phyloP scores from a whole-genome alignment of 768 basidiomycete species.

The Tylopilus balloui region DNA sequence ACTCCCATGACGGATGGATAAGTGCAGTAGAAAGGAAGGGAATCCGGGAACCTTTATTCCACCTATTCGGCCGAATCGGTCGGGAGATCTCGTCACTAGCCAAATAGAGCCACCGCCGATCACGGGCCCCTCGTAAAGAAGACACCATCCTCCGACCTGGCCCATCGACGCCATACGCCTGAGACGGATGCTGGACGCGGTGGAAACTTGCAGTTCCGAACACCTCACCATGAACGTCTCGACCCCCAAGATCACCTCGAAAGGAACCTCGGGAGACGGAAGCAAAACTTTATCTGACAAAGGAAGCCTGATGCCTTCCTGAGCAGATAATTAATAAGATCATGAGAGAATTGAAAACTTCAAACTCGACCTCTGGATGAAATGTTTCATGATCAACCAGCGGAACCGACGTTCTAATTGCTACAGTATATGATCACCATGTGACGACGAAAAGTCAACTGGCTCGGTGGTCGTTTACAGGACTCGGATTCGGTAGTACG shows the following conservation, averaged over 20 bases:
- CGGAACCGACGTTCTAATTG: background rate
- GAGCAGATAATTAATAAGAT: background rate
- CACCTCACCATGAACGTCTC: background rate
- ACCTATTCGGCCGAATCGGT: constrained; percentile 13
- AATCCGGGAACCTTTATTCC: background rate
- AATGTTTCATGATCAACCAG: background rate
- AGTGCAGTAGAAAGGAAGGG: constrained; percentile 3
- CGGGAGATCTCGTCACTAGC: constrained; percentile 11
- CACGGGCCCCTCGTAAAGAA: constrained; percentile 18
- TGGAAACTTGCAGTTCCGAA: no score
- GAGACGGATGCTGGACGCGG: no score
- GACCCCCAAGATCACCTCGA: background rate
- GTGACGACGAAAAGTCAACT: no score
- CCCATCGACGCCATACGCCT: no score
- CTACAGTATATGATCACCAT: no score
- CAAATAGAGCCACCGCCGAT: constrained; percentile 18
- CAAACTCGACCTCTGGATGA: no score
- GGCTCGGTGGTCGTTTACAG: no score
- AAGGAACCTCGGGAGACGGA: background rate
- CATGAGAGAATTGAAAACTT: no score
- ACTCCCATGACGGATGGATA: background rate
- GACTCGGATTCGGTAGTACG: background rate
- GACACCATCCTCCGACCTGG: no score
- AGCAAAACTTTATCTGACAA: background rate
- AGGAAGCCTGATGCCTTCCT: background rate